Conservation (phyloP, 1,139 yeast species). For the Zygoascus sp. region DNA sequence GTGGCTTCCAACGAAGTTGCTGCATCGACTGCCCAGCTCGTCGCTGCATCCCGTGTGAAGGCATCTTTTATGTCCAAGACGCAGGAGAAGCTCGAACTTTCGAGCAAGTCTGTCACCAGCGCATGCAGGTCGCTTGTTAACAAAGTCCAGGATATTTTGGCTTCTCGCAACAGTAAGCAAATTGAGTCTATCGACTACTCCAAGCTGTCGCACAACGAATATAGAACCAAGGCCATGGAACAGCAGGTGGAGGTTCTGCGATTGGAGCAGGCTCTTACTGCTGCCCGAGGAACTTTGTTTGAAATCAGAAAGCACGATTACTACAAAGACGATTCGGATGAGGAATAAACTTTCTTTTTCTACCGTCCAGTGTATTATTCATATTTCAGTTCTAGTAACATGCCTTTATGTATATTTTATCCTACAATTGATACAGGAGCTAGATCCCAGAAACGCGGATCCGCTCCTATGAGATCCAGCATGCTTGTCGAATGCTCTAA, state of each 20-base stretch:
- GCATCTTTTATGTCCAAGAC: conserved; percentile 73
- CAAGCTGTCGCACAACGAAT: conserved; percentile 70
- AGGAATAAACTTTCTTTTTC: neutral
- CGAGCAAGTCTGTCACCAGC: conserved; percentile 62
- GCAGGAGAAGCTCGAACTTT: conserved; percentile 68
- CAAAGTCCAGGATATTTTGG: conserved; percentile 61
- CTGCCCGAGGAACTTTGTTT: conserved; percentile 78
- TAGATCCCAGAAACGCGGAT: too few relatives aligned
- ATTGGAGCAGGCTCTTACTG: conserved; percentile 64
- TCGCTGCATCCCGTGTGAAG: conserved; percentile 87
- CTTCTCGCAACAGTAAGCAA: conserved; percentile 34
- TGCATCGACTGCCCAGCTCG: conserved; percentile 88
- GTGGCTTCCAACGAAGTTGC: conserved; percentile 93
- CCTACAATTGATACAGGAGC: too few relatives aligned
- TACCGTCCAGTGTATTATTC: neutral
- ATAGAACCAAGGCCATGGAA: conserved; percentile 85
- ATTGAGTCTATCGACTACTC: conserved; percentile 59
- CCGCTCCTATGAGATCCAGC: too few relatives aligned
- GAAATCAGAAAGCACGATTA: conserved; percentile 78
- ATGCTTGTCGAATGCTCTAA: too few relatives aligned
- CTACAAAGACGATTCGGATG: conserved; percentile 46
- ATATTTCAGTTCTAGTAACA: neutral
- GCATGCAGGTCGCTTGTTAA: conserved; percentile 72
- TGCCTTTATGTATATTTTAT: too few relatives aligned
- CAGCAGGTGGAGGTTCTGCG: conserved; percentile 88